phyloP scores from a whole-genome alignment of 2,329 filamentous ascomycete genomes.

The Penicillium sp. region DNA sequence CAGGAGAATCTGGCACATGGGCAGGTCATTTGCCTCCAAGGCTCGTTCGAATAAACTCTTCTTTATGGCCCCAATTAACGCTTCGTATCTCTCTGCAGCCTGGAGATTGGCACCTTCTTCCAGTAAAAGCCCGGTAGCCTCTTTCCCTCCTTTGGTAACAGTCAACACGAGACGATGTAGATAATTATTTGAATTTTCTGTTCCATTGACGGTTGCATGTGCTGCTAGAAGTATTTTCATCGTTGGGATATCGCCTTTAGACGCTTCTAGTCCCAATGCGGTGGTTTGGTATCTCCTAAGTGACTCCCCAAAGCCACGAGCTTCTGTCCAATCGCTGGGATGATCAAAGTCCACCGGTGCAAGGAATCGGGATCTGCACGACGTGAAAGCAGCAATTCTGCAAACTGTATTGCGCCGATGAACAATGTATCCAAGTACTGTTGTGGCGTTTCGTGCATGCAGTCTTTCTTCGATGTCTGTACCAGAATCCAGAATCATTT shows the following conservation, averaged over 20 bases:
- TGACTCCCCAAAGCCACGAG: too few relatives aligned
- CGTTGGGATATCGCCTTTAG: background rate
- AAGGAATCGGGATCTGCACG: background rate
- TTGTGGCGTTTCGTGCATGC: too few relatives aligned
- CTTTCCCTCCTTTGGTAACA: background rate
- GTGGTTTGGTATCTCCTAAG: too few relatives aligned
- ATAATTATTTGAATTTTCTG: background rate
- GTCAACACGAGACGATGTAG: background rate
- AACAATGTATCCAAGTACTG: background rate
- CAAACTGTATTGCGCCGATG: too few relatives aligned
- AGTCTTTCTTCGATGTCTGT: background rate
- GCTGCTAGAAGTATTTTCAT: background rate
- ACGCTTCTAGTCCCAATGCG: background rate
- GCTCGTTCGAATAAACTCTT: background rate
- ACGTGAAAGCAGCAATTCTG: background rate
- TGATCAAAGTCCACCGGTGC: background rate
- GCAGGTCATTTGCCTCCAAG: background rate
- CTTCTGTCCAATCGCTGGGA: too few relatives aligned
- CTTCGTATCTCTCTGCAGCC: background rate
- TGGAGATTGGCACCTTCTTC: background rate
- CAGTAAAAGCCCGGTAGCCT: background rate
- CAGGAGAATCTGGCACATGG: background rate
- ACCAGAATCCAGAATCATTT: background rate
- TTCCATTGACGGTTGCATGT: background rate
- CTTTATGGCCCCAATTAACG: too few relatives aligned